Conservation (phyloP, 1,284 basidiomycete species). For the Trametes polyzona region DNA sequence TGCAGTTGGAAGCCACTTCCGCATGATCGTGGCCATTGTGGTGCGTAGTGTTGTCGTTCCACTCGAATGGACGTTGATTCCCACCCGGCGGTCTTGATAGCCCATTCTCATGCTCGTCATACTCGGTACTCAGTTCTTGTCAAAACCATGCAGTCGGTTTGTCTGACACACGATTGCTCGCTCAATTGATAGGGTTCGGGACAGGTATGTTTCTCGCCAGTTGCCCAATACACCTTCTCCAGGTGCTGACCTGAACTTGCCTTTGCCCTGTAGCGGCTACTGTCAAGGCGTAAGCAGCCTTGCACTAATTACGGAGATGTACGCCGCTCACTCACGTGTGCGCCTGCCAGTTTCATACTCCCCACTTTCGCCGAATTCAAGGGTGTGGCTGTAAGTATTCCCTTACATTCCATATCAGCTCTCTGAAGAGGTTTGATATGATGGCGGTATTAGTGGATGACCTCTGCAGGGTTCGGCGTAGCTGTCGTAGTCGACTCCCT, state of each 20-base stretch:
- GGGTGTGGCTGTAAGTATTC: background rate
- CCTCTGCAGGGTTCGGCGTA: background rate
- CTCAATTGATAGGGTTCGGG: background rate
- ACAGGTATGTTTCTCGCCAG: background rate
- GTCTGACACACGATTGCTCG: background rate
- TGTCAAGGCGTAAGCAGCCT: constrained; percentile 4
- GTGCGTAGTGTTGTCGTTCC: background rate
- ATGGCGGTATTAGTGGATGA: constrained; percentile 7
- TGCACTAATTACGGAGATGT: too few species aligned
- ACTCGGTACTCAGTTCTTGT: background rate
- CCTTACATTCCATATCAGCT: background rate
- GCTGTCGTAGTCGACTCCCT: constrained; percentile 7
- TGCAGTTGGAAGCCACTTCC: background rate
- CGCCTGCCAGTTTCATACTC: constrained; percentile 1
- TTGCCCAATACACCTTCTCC: background rate
- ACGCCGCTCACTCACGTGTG: too few species aligned
- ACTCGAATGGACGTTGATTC: background rate
- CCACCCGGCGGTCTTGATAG: background rate
- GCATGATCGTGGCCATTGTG: background rate
- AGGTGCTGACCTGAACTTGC: background rate
- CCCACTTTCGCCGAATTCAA: constrained; percentile 5
- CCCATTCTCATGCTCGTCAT: constrained; percentile 2
- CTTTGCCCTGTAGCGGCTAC: background rate
- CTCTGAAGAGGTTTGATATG: background rate
- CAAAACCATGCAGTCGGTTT: too few species aligned